These are phyloP conservation scores for barley (Hordeum vulgare) DNA, from an alignment of 176 grass and related monocot genomes.

Conservation along the genomic window DNA sequence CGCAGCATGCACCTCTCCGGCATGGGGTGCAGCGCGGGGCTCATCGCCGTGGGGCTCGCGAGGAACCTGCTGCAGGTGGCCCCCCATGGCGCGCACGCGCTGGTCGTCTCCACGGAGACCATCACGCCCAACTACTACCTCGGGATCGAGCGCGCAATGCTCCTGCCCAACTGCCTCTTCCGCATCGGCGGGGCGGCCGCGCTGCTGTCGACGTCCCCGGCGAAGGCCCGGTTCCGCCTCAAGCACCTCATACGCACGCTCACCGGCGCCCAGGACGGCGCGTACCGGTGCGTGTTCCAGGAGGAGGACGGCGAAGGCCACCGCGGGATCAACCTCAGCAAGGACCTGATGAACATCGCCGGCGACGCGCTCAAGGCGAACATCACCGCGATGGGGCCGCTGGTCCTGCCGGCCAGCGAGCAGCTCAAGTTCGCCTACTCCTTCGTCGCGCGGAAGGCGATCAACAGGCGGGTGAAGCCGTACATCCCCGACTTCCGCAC, in stretches of 20 bases:
- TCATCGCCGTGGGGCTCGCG: slow-evolving; percentile 39
- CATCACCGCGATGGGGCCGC: not conserved
- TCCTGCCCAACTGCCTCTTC: slow-evolving; percentile 42
- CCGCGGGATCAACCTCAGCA: not conserved
- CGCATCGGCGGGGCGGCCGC: slow-evolving; percentile 23
- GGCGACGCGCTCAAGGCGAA: not conserved
- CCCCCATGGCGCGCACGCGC: not conserved
- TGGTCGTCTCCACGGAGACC: slow-evolving; percentile 43
- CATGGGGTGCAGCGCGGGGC: slow-evolving; percentile 57
- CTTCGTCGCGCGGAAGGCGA: not conserved
- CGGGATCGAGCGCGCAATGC: slow-evolving; percentile 29
- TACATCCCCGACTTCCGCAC: slow-evolving; percentile 70
- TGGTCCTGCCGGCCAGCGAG: not conserved
- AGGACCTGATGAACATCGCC: not conserved
- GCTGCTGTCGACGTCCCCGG: slow-evolving; percentile 25
- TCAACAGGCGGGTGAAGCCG: not conserved
- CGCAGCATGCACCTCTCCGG: slow-evolving; percentile 38
- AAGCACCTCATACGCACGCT: slow-evolving; percentile 1
- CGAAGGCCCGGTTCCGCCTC: slow-evolving; percentile 18
- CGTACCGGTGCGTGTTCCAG: not conserved
- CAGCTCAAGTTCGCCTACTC: not conserved
- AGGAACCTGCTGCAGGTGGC: slow-evolving; percentile 34
- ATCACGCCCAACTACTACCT: slow-evolving; percentile 44
- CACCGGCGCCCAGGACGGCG: not conserved
- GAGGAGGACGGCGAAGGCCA: not conserved